These are phyloP conservation scores for Pythium diclinum DNA, from an alignment of 352 stramenopile genomes.

Conservation along the genomic window DNA sequence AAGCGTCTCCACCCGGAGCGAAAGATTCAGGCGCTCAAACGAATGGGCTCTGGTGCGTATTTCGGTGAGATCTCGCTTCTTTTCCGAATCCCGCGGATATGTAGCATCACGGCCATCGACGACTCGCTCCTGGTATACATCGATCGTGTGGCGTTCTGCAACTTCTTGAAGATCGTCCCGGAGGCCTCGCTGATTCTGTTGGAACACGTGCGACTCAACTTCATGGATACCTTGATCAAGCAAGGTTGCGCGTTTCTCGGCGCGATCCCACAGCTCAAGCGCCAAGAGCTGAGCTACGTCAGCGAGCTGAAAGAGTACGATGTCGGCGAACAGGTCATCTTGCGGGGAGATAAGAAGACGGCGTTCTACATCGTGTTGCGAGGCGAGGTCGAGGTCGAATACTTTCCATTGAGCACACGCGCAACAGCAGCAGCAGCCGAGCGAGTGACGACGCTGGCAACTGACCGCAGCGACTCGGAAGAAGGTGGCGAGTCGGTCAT, in stretches of 20 bases:
- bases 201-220: slow-evolving; percentile 61
- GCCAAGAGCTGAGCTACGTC: slow-evolving; percentile 53
- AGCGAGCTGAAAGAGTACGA: slow-evolving; percentile 48
- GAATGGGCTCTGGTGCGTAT: slow-evolving; percentile 50
- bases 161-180: slow-evolving; percentile 67
- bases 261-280: slow-evolving; percentile 49
- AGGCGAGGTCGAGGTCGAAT: slow-evolving; percentile 34
- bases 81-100: slow-evolving; percentile 66
- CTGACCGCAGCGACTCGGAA: background rate
- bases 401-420: slow-evolving; percentile 14
- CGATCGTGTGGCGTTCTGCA: slow-evolving; percentile 61
- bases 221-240: slow-evolving; percentile 57
- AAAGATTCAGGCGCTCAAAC: slow-evolving; percentile 53
- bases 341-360: slow-evolving; percentile 24
- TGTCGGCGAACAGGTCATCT: slow-evolving; percentile 31
- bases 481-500: background rate
- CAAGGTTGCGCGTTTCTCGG: slow-evolving; percentile 53
- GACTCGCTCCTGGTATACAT: slow-evolving; percentile 70
- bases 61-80: slow-evolving; percentile 76
- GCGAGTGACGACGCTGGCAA: background rate
- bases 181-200: slow-evolving; percentile 48
- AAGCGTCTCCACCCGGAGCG: slow-evolving; percentile 12
- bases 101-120: slow-evolving; percentile 55
- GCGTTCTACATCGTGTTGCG: slow-evolving; percentile 51
- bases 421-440: background rate